These are phyloP conservation scores for Tetrapisispora fleetii DNA, from an alignment of 805 yeast genomes.

Conservation along the genomic window DNA sequence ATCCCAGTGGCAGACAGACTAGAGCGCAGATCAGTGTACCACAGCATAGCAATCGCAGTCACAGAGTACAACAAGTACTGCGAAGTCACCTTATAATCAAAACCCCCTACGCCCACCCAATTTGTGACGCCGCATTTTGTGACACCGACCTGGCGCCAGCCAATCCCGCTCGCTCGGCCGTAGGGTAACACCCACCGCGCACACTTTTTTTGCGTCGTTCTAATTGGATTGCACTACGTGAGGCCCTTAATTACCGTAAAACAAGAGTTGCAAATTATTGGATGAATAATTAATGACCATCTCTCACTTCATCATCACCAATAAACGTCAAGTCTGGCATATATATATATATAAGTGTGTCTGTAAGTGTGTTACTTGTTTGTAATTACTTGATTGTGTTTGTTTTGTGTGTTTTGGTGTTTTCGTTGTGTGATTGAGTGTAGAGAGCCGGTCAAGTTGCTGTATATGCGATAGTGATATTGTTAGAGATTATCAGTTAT, in stretches of 20 bases:
- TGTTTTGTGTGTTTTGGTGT: too few species aligned
- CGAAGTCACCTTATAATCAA: conserved; percentile 34
- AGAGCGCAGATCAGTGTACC: conserved; percentile 58
- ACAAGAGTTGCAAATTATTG: neutral
- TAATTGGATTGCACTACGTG: neutral
- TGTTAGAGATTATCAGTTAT: too few species aligned
- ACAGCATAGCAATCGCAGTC: conserved; percentile 70
- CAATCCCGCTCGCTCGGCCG: neutral
- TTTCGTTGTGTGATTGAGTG: too few species aligned
- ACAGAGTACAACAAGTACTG: conserved; percentile 64
- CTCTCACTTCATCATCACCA: too few species aligned
- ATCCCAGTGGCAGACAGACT: conserved; percentile 66
- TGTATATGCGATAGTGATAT: neutral
- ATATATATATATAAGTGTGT: too few species aligned
- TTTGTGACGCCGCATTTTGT: neutral
- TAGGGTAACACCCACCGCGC: neutral
- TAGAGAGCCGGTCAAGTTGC: too few species aligned
- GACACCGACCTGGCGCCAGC: neutral
- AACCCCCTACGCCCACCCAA: too few species aligned
- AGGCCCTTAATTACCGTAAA: neutral
- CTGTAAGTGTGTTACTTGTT: neutral
- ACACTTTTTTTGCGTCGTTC: neutral
- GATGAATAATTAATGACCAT: neutral
- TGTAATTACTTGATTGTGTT: too few species aligned
- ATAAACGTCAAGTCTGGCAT: too few species aligned